Conservation (phyloP, 371 early-diverging fungal genomes). For the Mortierella sp. region DNA sequence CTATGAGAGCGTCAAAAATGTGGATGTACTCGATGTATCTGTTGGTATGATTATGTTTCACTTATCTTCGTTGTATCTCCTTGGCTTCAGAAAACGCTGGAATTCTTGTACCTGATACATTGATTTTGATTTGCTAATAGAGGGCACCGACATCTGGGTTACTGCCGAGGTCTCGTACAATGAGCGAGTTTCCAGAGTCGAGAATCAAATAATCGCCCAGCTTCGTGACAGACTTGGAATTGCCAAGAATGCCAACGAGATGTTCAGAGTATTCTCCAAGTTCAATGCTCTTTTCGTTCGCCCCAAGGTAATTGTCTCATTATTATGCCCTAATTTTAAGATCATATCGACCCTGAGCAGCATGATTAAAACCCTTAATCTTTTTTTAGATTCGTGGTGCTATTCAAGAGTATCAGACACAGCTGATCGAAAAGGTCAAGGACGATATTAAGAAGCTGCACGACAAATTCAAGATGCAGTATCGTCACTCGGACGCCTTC, state of each 20-base stretch:
- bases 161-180: conserved; percentile 93
- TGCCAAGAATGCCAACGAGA: conserved; percentile 97
- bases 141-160: conserved; percentile 96
- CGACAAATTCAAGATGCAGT: conserved; percentile 95
- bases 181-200: conserved; percentile 94
- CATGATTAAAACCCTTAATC: background rate
- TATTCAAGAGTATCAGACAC: conserved; percentile 98
- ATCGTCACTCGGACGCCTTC: conserved; percentile 89
- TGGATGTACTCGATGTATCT: conserved; percentile 96
- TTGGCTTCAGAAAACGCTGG: too few species aligned
- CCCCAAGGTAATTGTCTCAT: conserved; percentile 76
- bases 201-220: conserved; percentile 96
- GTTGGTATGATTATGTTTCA: conserved; percentile 59
- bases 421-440: conserved; percentile 97
- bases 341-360: background rate
- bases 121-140: conserved; percentile 52
- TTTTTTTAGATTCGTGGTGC: conserved; percentile 92
- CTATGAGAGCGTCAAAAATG: conserved; percentile 92
- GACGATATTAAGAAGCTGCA: conserved; percentile 95
- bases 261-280: conserved; percentile 99
- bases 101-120: background rate
- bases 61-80: background rate
- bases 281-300: conserved; percentile 99
- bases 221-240: conserved; percentile 95
- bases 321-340: conserved; percentile 1